Evolutionary conservation across 306 rosid species (phyloP).

Genomic region (Ormosia emarginata): DNA sequence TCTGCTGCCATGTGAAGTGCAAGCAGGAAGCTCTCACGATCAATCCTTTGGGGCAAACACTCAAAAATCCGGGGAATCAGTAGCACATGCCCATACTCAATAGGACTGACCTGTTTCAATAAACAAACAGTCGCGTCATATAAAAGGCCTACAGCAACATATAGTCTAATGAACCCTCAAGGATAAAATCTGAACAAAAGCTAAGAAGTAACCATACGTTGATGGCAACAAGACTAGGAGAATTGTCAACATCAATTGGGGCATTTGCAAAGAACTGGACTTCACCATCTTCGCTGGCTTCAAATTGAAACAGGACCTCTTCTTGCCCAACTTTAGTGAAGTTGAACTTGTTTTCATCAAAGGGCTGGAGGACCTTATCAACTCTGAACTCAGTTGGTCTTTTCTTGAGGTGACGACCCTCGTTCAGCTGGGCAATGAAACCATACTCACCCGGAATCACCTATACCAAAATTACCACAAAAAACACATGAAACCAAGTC

Average conservation of each 20-base stretch:
- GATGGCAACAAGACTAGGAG: constrained; percentile 85
- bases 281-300: constrained; percentile 65
- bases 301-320: constrained; percentile 85
- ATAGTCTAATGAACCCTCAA: neutral
- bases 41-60: constrained; percentile 86
- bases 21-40: constrained; percentile 70
- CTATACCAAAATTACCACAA: constrained; percentile 37
- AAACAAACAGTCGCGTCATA: neutral
- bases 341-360: constrained; percentile 82
- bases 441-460: constrained; percentile 84
- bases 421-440: constrained; percentile 91
- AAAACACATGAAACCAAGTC: neutral
- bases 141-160: neutral
- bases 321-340: constrained; percentile 96
- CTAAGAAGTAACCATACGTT: constrained; percentile 47
- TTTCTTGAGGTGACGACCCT: constrained; percentile 98
- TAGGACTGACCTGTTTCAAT: constrained; percentile 85
- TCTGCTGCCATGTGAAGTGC: constrained; percentile 86
- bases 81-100: constrained; percentile 90
- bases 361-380: constrained; percentile 92
- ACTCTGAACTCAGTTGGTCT: constrained; percentile 92
- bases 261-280: constrained; percentile 72
- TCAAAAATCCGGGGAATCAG: constrained; percentile 78
- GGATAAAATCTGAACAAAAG: neutral
- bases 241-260: constrained; percentile 67